Evolutionary conservation across 768 basidiomycete genomes (phyloP), one percentile per base, ranked within the genome.

Genomic region (Collybia sordida): DNA sequence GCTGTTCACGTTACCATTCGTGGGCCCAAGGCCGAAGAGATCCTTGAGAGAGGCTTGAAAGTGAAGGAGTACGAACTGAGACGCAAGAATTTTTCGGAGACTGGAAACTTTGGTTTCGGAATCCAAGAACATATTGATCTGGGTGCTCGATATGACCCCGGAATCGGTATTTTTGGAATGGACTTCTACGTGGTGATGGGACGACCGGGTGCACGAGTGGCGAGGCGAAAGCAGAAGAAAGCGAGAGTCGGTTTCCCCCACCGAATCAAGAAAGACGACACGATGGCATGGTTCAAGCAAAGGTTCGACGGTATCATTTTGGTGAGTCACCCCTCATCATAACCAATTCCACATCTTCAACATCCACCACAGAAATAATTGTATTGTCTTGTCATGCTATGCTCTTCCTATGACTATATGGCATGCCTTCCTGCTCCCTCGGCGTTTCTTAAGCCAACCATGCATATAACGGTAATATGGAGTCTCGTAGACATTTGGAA

Each of bases 31-130:
- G 96, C 96, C 31, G 96, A 98, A 83, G 96, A 99, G 73, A 98
- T 98, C 69, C 80, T 99, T 62, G 96, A 99, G 79, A 92, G 96
- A 62, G 96, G 94, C 40, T 81, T 99, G 71, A 99, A 98, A 74
- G 97, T 98, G 66, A 99, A 99, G 84, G 97, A 99, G 77, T 98
- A 99, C 81, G 97, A 99, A 78, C 77, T 99, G 72, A 84, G 86
- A 67, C 90, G 93, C 73, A 85, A 82, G 72, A 98, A 98, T 86
- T 98, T 97, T 77, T 96, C 93, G 59, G 93, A 93, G 73, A 97
- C 93, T 52, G 96, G 96, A 52, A 98, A 98, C 88, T 99, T 99
- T 69, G 96, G 96, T 60, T 99, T 98, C 74, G 96, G 95, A 69
- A 91, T 97, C 67, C 93, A 96, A 77, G 93, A 97, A 79, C 96